phyloP scores from a whole-genome alignment of 1,284 basidiomycete species.

The Rhodotorula glutinis region DNA sequence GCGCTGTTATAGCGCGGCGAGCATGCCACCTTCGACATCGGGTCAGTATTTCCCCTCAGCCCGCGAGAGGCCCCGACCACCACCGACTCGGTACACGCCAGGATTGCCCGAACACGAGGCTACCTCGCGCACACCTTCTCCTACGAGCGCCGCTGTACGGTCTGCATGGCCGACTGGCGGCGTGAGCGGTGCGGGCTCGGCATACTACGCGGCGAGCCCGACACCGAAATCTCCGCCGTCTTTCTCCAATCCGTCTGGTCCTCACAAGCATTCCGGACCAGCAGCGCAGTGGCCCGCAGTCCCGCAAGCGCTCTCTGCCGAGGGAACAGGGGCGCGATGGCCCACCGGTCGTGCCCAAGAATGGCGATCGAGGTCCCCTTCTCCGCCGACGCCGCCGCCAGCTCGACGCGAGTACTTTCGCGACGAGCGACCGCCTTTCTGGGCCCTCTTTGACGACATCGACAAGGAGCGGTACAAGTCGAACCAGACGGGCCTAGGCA shows the following conservation, averaged over 20 bases:
- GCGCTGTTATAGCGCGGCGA: too few relatives aligned
- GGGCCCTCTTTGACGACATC: not conserved
- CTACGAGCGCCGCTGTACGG: not conserved
- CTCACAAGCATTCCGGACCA: too few relatives aligned
- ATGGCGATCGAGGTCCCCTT: not conserved
- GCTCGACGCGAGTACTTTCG: not conserved
- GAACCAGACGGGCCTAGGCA: not conserved
- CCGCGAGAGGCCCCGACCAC: not conserved
- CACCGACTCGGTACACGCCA: not conserved
- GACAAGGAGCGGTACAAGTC: not conserved
- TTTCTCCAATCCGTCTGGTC: too few relatives aligned
- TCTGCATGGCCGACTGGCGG: too few relatives aligned
- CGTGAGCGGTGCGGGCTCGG: too few relatives aligned
- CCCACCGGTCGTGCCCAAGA: too few relatives aligned
- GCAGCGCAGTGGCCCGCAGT: too few relatives aligned
- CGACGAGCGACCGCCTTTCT: not conserved
- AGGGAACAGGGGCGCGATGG: too few relatives aligned
- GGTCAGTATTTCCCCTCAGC: not conserved
- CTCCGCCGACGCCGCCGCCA: not conserved
- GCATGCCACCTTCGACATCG: too few relatives aligned
- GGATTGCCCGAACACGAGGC: not conserved
- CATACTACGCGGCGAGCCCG: too few relatives aligned
- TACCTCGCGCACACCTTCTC: not conserved
- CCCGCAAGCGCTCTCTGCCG: too few relatives aligned
- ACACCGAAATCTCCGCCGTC: too few relatives aligned